Conservation (phyloP, 2,329 filamentous ascomycete genomes). For the Pseudogymnoascus sp. region DNA sequence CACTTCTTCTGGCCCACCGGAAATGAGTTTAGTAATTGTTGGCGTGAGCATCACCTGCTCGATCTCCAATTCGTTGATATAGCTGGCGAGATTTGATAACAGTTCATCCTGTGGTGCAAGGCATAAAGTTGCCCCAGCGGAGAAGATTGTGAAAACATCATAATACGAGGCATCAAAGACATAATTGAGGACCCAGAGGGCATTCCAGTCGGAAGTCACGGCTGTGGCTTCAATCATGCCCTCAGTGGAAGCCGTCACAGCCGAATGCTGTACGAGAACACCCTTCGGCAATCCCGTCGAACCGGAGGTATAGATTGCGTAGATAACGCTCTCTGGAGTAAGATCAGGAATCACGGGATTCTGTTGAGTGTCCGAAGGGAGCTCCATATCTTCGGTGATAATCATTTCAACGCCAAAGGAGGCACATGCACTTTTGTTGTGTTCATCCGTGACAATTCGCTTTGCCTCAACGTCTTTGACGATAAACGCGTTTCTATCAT, state of each 20-base stretch:
- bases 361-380: background rate
- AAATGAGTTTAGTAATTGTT: slow-evolving; percentile 7
- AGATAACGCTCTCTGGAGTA: background rate
- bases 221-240: background rate
- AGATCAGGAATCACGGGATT: background rate
- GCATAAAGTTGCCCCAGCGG: slow-evolving; percentile 2
- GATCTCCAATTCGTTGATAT: slow-evolving; percentile 12
- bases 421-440: background rate
- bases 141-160: slow-evolving; percentile 14
- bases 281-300: slow-evolving; percentile 7
- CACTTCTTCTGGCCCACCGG: slow-evolving; percentile 11
- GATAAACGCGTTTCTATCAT: background rate
- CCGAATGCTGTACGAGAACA: background rate
- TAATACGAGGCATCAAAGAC: slow-evolving; percentile 12
- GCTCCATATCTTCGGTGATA: background rate
- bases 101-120: slow-evolving; percentile 1
- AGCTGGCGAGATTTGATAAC: slow-evolving; percentile 5
- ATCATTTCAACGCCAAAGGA: slow-evolving; percentile 2
- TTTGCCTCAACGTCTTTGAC: background rate
- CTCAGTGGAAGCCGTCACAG: background rate
- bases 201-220: slow-evolving; percentile 19
- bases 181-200: slow-evolving; percentile 9
- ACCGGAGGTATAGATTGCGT: slow-evolving; percentile 11
- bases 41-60: slow-evolving; percentile 12
- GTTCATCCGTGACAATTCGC: background rate